Percentiles rank a stretch among this genome's conserved stretches.
These are phyloP conservation scores for Pisolithus tinctorius DNA, from an alignment of 768 basidiomycete species.

Conservation along the genomic window DNA sequence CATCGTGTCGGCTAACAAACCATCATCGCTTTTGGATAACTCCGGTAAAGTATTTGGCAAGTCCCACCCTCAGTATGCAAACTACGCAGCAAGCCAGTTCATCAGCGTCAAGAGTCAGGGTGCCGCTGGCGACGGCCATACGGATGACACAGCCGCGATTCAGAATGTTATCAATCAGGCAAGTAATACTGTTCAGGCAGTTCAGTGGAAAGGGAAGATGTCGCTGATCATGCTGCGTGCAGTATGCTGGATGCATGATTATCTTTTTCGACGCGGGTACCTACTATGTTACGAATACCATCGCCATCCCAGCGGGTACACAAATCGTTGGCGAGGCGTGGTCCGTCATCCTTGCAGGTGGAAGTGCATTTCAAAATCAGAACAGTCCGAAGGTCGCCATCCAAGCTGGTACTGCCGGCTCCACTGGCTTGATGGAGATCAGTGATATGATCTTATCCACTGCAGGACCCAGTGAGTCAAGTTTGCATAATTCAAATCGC, in stretches of 20 bases:
- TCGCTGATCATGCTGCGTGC: background rate
- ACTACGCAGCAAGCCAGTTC: conserved; percentile 51
- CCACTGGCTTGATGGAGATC: conserved; percentile 36
- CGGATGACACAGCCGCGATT: conserved; percentile 68
- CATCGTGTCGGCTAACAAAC: conserved; percentile 42
- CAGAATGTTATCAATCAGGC: conserved; percentile 51
- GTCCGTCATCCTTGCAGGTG: conserved; percentile 37
- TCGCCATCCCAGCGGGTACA: conserved; percentile 39
- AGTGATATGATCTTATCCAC: conserved; percentile 40
- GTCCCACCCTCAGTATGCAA: conserved; percentile 57
- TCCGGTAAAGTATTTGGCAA: conserved; percentile 55
- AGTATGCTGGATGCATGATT: conserved; percentile 42
- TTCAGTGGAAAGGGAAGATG: background rate
- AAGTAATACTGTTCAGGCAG: background rate
- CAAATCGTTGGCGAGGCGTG: conserved; percentile 42
- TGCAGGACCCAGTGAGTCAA: conserved; percentile 27
- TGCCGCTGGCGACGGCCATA: conserved; percentile 62
- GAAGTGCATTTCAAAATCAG: conserved; percentile 30
- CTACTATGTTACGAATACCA: conserved; percentile 36
- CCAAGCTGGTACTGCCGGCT: conserved; percentile 32
- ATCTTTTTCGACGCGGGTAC: conserved; percentile 45
- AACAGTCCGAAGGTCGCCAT: conserved; percentile 32
- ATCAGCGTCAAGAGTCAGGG: conserved; percentile 61
- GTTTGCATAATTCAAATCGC: background rate
- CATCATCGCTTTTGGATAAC: conserved; percentile 45